Base-by-base conservation (phyloP, 805 yeast genomes). In the Debaryomyces castellii region DNA sequence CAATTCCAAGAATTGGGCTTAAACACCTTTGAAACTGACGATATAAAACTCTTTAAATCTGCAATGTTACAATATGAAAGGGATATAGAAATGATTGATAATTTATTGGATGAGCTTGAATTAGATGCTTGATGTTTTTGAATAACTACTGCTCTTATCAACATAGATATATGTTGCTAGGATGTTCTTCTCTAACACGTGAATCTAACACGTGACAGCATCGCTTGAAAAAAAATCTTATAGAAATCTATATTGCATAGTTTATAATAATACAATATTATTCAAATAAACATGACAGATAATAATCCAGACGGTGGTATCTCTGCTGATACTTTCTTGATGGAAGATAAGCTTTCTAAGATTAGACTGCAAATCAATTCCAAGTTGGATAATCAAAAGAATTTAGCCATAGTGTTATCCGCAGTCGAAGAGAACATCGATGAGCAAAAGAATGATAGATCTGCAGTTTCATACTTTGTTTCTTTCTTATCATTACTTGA, bases 361-460 rank as follows among this genome's bases (percentile, higher is more conserved):
- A 82, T 91, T 53, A 79, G 96, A 62, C 54, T 72, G 4, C 97
- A 90, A 58, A 68, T 78, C 55, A 76, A 68, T 50, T 89, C 96
- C n/a, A 89, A 89, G 62, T 70, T 91, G 41, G 89, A 85, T 20
- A 88, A 90, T 64, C 97, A 90, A 68, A 87, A 85, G 59, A 89
- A 86, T 60, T 73, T 88, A 51, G 96, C 97, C 7, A 68, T 89
- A 22, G 83, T 92, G 46, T 74, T 94, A 40, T 78, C 85, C 18
- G 96, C 97, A 3, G 91, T 94, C 40, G 99, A 94, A 62, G 96
- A 89, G 55, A 88, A 88, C 54, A 77, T 94, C 37, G 74, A 77
- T 37, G 89, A 83, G 51, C 87, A 85, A 54, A 73, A 76, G 37
- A 80, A 80, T 41, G 75, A 76, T 39, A 74, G 71, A 47, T 74